phyloP scores from a whole-genome alignment of 1,139 yeast species.

The Nadsonia commutata region DNA sequence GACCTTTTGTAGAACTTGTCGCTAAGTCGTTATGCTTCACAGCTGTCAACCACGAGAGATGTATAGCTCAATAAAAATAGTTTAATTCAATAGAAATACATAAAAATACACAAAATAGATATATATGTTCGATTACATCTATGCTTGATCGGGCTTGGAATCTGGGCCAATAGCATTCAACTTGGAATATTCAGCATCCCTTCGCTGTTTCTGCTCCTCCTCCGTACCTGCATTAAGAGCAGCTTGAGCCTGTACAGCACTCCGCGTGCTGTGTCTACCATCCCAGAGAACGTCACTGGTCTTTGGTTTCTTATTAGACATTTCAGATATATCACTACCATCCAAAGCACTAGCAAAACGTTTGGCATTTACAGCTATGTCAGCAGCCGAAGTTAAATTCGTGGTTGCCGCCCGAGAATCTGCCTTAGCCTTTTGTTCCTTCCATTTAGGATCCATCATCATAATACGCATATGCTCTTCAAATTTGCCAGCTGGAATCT shows the following conservation, averaged over 20 bases:
- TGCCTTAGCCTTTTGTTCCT: constrained; percentile 48
- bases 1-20: too few species aligned
- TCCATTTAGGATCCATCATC: constrained; percentile 65
- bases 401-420: constrained; percentile 47
- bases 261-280: constrained; percentile 7
- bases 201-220: constrained; percentile 9
- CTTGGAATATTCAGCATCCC: constrained; percentile 11
- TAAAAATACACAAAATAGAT: neutral
- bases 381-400: constrained; percentile 44
- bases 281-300: constrained; percentile 5
- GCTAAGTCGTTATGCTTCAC: too few species aligned
- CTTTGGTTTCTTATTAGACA: constrained; percentile 8
- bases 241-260: neutral
- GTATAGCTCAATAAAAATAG: too few species aligned
- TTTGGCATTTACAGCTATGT: constrained; percentile 64
- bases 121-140: neutral
- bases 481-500: constrained; percentile 57
- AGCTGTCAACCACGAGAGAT: too few species aligned
- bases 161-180: neutral
- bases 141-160: neutral
- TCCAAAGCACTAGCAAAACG: constrained; percentile 31
- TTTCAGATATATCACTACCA: constrained; percentile 6
- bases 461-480: constrained; percentile 61
- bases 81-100: too few species aligned
- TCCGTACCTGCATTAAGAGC: constrained; percentile 5